Evolutionary conservation across 2,329 filamentous ascomycete species (phyloP).

Genomic region (Penicillium sp.): DNA sequence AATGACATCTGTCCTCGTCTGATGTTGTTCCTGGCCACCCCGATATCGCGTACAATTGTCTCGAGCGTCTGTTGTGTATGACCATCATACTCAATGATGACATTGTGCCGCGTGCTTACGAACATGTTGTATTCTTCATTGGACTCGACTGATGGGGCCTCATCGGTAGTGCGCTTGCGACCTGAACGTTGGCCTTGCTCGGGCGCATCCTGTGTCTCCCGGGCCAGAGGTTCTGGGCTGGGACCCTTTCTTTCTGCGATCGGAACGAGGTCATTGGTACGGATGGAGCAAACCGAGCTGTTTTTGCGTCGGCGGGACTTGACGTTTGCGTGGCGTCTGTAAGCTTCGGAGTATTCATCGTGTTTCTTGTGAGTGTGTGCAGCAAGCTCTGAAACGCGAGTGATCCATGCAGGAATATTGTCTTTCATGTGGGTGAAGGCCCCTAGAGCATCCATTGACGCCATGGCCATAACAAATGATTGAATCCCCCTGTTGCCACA

Average conservation of each 20-base stretch:
- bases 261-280: conserved; percentile 27
- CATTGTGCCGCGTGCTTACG: conserved; percentile 70
- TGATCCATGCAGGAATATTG: conserved; percentile 47
- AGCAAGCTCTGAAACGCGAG: conserved; percentile 43
- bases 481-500: background rate
- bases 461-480: conserved; percentile 6
- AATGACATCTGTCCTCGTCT: conserved; percentile 72
- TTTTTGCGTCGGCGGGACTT: conserved; percentile 40
- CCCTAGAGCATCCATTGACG: conserved; percentile 42
- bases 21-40: conserved; percentile 75
- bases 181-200: conserved; percentile 15
- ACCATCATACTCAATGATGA: conserved; percentile 90
- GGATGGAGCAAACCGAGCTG: conserved; percentile 45
- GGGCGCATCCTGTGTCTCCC: conserved; percentile 4
- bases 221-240: conserved; percentile 7
- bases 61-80: conserved; percentile 82
- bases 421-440: conserved; percentile 47
- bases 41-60: conserved; percentile 75
- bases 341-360: conserved; percentile 45
- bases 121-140: conserved; percentile 41
- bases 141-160: conserved; percentile 34
- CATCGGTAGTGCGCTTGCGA: conserved; percentile 38
- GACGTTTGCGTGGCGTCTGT: conserved; percentile 33
- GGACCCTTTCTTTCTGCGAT: conserved; percentile 19
- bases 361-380: conserved; percentile 41